A percentile compares a stretch with the other conserved stretches of the same genome.
Conservation (phyloP, 352 stramenopile species). For the Phytophthora lateralis region DNA sequence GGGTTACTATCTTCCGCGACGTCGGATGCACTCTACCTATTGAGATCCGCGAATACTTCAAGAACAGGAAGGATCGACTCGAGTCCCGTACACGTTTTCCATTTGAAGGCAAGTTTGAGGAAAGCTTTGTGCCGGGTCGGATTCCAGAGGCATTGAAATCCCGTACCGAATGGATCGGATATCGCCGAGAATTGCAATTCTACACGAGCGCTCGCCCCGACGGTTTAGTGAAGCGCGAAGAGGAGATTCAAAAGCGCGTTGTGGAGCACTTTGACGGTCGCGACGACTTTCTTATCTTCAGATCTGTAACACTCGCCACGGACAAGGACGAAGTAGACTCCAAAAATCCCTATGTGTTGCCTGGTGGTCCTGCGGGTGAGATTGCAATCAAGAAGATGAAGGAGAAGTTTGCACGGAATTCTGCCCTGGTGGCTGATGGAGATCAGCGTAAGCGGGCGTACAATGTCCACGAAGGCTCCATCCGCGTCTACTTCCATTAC, state of each 20-base stretch:
- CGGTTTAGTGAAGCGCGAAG: constrained; percentile 83
- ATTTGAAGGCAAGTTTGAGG: constrained; percentile 87
- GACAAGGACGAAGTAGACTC: constrained; percentile 80
- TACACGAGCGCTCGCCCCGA: constrained; percentile 91
- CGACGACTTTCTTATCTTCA: constrained; percentile 86
- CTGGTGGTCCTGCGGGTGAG: constrained; percentile 70
- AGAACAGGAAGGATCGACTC: constrained; percentile 91
- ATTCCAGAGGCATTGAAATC: constrained; percentile 76
- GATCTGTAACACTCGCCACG: constrained; percentile 77
- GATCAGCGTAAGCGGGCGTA: constrained; percentile 92
- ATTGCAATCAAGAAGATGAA: constrained; percentile 94
- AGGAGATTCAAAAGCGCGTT: constrained; percentile 90
- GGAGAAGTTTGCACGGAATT: constrained; percentile 89
- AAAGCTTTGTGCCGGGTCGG: constrained; percentile 77
- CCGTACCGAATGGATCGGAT: constrained; percentile 89
- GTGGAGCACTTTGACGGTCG: constrained; percentile 87
- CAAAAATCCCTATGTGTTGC: constrained; percentile 82
- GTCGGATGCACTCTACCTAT: constrained; percentile 71
- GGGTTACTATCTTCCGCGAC: constrained; percentile 89
- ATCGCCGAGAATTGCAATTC: constrained; percentile 89
- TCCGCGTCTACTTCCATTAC: constrained; percentile 92
- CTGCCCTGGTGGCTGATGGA: constrained; percentile 52
- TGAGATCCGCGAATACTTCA: constrained; percentile 93
- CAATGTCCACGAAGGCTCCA: constrained; percentile 90
- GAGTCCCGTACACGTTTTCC: constrained; percentile 76